phyloP scores from a whole-genome alignment of 192 early-diverging fungal genomes.

The Oehlia diaphana region DNA sequence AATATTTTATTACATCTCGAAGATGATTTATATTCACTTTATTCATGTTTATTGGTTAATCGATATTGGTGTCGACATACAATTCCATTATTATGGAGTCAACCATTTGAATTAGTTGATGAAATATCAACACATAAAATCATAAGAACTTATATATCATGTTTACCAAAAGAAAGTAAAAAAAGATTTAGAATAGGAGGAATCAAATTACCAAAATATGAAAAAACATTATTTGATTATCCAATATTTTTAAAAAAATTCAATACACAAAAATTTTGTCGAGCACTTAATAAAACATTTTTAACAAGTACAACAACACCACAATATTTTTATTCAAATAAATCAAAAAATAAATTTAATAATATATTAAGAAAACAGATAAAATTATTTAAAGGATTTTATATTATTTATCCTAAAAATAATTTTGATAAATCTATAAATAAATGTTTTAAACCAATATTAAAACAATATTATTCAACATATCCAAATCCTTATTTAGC shows the following conservation, averaged over 20 bases:
- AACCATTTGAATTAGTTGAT: not conserved
- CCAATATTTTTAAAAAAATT: not conserved
- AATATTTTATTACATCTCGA: not conserved
- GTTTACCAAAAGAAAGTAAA: not conserved
- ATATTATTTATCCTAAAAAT: not conserved
- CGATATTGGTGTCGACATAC: not conserved
- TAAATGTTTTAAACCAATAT: not conserved
- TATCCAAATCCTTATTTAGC: not conserved
- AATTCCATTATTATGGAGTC: not conserved
- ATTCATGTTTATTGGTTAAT: constrained; percentile 3
- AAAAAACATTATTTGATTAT: not conserved
- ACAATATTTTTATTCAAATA: not conserved
- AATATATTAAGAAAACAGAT: not conserved
- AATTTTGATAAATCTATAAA: not conserved
- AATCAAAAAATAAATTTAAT: not conserved
- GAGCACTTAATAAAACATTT: not conserved
- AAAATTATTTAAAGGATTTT: not conserved
- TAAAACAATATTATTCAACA: not conserved
- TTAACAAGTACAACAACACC: not conserved
- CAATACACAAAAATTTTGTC: not conserved
- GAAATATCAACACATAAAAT: not conserved
- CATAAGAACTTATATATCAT: not conserved
- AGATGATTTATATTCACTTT: not conserved
- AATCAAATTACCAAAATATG: not conserved
- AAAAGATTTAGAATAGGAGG: not conserved